Evolutionary conservation across 345 rosid genomes (phyloP).

Genomic region (Angophora floribunda): DNA sequence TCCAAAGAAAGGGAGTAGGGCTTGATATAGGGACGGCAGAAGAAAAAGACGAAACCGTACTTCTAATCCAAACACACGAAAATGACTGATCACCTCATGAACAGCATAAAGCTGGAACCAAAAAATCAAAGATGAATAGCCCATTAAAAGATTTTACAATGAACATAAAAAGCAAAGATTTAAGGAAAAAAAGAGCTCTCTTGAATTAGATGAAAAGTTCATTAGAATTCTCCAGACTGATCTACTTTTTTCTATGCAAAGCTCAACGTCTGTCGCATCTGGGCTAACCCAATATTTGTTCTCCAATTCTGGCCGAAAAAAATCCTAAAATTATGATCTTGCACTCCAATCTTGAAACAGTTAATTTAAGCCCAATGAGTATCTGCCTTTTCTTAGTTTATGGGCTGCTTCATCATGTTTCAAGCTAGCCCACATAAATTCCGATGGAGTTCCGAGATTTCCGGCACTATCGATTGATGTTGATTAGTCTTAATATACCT

Average conservation of each 20-base stretch:
- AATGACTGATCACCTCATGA: not conserved
- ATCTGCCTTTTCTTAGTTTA: not conserved
- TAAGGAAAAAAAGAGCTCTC: not conserved
- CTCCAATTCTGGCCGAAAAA: not conserved
- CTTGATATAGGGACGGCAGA: not conserved
- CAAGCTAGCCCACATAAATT: not conserved
- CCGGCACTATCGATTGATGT: not conserved
- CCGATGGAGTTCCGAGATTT: not conserved
- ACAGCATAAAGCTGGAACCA: not conserved
- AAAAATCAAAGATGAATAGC: not conserved
- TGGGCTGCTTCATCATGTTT: not conserved
- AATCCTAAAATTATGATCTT: not conserved
- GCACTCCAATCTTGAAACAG: not conserved
- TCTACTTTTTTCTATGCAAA: not conserved
- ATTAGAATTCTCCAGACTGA: not conserved
- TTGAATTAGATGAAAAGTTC: not conserved
- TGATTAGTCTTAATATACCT: not conserved
- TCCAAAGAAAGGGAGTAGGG: not conserved
- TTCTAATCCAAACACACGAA: not conserved
- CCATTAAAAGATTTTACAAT: not conserved
- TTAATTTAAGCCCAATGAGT: not conserved
- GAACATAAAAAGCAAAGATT: not conserved
- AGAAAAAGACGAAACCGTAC: not conserved
- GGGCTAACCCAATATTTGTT: not conserved
- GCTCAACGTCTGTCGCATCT: not conserved